These are phyloP conservation scores for Akanthomyces uredinophilus DNA, from an alignment of 2,329 filamentous ascomycete genomes.

Conservation along the genomic window DNA sequence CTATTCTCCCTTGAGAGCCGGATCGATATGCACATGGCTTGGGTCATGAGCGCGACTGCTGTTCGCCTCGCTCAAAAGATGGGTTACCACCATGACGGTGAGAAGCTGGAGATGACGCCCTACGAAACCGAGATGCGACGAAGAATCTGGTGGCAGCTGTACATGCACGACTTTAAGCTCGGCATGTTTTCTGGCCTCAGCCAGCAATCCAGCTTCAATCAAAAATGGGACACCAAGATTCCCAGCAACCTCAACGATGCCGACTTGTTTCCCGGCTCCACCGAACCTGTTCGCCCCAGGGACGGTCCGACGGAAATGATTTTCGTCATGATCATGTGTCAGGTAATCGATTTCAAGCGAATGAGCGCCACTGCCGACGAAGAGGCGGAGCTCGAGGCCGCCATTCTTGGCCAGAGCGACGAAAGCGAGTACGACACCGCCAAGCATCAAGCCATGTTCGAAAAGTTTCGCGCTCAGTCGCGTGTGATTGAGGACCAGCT, in stretches of 20 bases:
- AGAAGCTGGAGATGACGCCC: constrained; percentile 48
- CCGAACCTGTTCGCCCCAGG: constrained; percentile 44
- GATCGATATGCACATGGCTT: constrained; percentile 54
- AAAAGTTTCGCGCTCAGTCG: constrained; percentile 39
- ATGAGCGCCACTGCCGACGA: constrained; percentile 31
- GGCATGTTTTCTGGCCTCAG: constrained; percentile 54
- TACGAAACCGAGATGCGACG: constrained; percentile 66
- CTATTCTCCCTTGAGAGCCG: constrained; percentile 53
- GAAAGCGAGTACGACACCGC: constrained; percentile 25
- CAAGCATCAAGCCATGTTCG: constrained; percentile 28
- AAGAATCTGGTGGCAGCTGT: constrained; percentile 61
- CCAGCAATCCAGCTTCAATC: constrained; percentile 39
- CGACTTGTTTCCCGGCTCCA: constrained; percentile 50
- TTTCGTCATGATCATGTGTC: constrained; percentile 47
- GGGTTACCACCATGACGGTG: constrained; percentile 60
- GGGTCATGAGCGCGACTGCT: constrained; percentile 56
- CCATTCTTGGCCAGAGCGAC: constrained; percentile 42
- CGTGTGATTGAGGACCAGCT: constrained; percentile 39
- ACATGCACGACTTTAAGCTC: constrained; percentile 52
- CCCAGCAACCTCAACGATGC: constrained; percentile 56
- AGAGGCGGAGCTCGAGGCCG: constrained; percentile 41
- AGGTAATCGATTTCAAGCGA: constrained; percentile 42
- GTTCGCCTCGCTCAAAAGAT: constrained; percentile 63
- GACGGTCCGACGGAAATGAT: constrained; percentile 59
- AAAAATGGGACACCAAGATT: constrained; percentile 50